Conservation (phyloP, 2,329 filamentous ascomycete species). For the Phoma sp. region DNA sequence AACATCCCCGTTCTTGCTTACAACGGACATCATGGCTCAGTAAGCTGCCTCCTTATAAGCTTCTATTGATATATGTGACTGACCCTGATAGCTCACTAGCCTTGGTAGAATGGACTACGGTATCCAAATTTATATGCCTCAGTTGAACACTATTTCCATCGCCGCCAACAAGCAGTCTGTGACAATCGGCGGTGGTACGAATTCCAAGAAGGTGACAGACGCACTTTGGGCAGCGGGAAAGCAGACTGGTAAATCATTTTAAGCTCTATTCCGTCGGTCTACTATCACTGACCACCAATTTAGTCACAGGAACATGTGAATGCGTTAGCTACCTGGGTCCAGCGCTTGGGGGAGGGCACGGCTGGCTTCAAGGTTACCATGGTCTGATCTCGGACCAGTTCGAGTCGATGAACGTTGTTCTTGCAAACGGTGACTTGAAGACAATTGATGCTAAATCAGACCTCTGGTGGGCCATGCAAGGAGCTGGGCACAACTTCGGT, state of each 20-base stretch:
- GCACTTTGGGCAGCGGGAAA: slow-evolving; percentile 60
- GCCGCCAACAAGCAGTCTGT: slow-evolving; percentile 55
- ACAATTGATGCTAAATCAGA: slow-evolving; percentile 55
- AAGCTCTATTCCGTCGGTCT: no score
- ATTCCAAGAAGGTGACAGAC: slow-evolving; percentile 57
- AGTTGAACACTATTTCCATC: slow-evolving; percentile 55
- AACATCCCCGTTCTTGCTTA: slow-evolving; percentile 61
- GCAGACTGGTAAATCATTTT: slow-evolving; percentile 53
- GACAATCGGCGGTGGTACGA: slow-evolving; percentile 59
- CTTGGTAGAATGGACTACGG: slow-evolving; percentile 59
- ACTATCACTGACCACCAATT: background rate
- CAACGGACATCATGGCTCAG: slow-evolving; percentile 61
- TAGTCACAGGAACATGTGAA: slow-evolving; percentile 54
- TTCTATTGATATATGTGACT: background rate
- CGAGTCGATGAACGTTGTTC: slow-evolving; percentile 60
- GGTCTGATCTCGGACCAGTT: slow-evolving; percentile 64
- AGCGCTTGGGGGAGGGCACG: slow-evolving; percentile 65
- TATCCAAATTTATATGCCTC: slow-evolving; percentile 59
- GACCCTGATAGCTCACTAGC: slow-evolving; percentile 34
- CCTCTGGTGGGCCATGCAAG: slow-evolving; percentile 64
- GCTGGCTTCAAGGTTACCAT: slow-evolving; percentile 61
- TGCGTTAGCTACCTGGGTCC: slow-evolving; percentile 59
- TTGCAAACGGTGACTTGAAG: slow-evolving; percentile 57
- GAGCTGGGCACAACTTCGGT: slow-evolving; percentile 67
- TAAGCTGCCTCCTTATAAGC: slow-evolving; percentile 43